phyloP scores from a whole-genome alignment of 2,329 filamentous ascomycete genomes.

The Ploettnerulaceae sp. region DNA sequence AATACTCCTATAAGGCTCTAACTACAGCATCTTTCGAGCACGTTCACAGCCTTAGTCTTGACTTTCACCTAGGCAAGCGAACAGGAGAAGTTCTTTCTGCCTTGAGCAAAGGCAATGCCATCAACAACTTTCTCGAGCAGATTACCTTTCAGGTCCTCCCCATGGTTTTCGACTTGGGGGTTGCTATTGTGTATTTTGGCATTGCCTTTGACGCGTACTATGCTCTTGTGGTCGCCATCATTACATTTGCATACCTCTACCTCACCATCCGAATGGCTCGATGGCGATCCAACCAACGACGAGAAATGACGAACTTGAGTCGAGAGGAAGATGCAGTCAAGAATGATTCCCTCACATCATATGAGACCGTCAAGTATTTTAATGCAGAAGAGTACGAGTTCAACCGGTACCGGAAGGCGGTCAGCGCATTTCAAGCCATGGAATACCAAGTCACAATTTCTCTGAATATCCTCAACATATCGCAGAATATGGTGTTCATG shows the following conservation, averaged over 20 bases:
- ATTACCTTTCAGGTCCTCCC: conserved; percentile 93
- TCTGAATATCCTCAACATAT: conserved; percentile 75
- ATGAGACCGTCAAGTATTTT: conserved; percentile 92
- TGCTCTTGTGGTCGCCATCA: conserved; percentile 80
- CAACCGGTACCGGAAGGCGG: conserved; percentile 64
- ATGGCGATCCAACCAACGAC: conserved; percentile 82
- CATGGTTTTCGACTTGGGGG: conserved; percentile 84
- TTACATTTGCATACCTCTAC: conserved; percentile 95
- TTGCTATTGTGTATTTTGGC: conserved; percentile 80
- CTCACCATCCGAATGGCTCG: conserved; percentile 94
- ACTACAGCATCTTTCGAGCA: conserved; percentile 96
- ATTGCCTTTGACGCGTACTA: conserved; percentile 81
- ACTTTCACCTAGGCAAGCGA: conserved; percentile 94
- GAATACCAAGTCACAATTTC: conserved; percentile 74
- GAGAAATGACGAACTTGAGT: conserved; percentile 92
- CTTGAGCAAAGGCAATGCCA: conserved; percentile 90
- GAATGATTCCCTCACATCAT: conserved; percentile 98
- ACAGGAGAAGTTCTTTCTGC: conserved; percentile 95
- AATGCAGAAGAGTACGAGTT: conserved; percentile 81
- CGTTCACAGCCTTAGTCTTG: conserved; percentile 88
- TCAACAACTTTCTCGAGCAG: conserved; percentile 95
- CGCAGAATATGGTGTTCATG: conserved; percentile 76
- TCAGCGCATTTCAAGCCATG: conserved; percentile 65
- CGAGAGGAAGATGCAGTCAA: conserved; percentile 96
- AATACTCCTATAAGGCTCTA: conserved; percentile 92